Base-by-base conservation (phyloP, 257 asterid genomes). In the Scutellaria barbata region DNA sequence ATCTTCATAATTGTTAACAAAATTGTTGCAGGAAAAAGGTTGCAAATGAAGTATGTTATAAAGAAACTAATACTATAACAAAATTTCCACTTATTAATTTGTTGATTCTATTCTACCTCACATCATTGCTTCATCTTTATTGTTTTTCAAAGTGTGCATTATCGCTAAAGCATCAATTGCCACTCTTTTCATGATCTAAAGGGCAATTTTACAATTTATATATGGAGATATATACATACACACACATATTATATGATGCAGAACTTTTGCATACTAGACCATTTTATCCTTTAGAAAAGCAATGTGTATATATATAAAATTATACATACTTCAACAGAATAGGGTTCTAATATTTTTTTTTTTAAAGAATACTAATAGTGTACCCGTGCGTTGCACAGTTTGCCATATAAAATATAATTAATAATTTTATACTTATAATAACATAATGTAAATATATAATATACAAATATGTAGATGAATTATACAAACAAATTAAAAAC, bases 121-220 rank as follows among this genome's bases (percentile, higher is more conserved):
- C 58, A 68, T 68, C 12, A 30, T 68, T 75, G 58, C 59, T 59
- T 75, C 65, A 41, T 14, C 37, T 64, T 7, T 47, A 9, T 17
- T 25, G 10, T 54, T 46, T 66, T 66, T 47, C 53, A 48, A 59
- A 33, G 25, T 18, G 22, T 22, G 48, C 56, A 56, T 47, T 67
- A 74, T 76, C 67, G 63, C 40, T 53, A 76, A 72, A 54, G 68
- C 76, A 76, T 76, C 76, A 30, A 69, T 41, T 51, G 58, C 71
- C 17, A 16, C 58, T 40, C 80, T 55, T 76, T 69, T 40, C 42
- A 64, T 70, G 63, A 56, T 71, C 81, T 41, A 45, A 69, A 69
- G 66, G 54, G 54, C 60, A 51, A 61, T 18, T 35, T 33, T 22
- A 12, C 25, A 13, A 30, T 14, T 4, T 20, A 20, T n/a, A n/a